phyloP scores from a whole-genome alignment of 2,329 filamentous ascomycete species.

The Lecanicillium sp. region DNA sequence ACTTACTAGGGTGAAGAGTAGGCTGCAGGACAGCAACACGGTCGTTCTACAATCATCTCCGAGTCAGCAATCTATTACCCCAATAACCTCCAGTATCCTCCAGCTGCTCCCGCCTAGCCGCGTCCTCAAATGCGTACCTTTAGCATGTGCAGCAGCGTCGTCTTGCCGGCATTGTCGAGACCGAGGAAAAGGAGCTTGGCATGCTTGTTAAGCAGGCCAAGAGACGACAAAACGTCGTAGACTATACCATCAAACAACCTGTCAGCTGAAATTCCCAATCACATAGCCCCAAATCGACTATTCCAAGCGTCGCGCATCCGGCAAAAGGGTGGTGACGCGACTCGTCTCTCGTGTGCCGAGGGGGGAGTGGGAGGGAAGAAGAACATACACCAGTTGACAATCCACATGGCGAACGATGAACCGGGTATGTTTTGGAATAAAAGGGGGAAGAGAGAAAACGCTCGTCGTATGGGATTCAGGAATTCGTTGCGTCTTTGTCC shows the following conservation, averaged over 20 bases:
- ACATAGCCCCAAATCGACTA: no score
- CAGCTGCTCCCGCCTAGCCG: neutral
- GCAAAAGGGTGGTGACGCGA: no score
- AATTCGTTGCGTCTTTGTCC: no score
- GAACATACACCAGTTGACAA: conserved; percentile 86
- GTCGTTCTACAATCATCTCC: conserved; percentile 58
- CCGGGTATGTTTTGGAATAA: conserved; percentile 8
- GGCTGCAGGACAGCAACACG: conserved; percentile 85
- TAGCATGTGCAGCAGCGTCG: conserved; percentile 87
- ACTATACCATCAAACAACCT: conserved; percentile 34
- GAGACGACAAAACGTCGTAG: conserved; percentile 80
- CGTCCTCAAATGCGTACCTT: conserved; percentile 51
- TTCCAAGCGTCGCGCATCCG: no score
- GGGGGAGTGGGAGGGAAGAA: no score
- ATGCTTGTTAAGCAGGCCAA: conserved; percentile 90
- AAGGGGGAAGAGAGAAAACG: neutral
- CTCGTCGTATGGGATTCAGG: no score
- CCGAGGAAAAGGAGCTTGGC: conserved; percentile 91
- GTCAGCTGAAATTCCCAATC: no score
- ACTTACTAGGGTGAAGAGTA: conserved; percentile 82
- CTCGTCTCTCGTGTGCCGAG: no score
- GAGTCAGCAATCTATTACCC: conserved; percentile 15
- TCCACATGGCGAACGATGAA: conserved; percentile 72
- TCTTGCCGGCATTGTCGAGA: conserved; percentile 92
- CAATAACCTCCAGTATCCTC: neutral